Conservation (phyloP, 306 rosid species). For the Hippophae tibetana region DNA sequence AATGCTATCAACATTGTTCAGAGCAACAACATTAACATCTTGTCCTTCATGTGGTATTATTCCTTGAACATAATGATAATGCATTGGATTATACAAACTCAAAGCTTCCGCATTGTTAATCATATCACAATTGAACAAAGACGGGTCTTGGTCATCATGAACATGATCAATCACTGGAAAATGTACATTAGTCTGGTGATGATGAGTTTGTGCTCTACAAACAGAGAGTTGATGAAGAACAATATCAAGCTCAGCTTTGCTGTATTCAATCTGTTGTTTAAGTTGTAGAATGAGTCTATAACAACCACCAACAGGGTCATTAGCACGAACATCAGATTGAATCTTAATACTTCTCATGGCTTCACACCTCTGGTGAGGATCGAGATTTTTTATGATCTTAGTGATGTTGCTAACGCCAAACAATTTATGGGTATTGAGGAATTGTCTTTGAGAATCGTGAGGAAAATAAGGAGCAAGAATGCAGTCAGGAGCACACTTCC, state of each 20-base stretch:
- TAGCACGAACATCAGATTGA: conserved; percentile 60
- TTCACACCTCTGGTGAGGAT: conserved; percentile 11
- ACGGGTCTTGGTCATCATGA: not conserved
- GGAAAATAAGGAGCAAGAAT: conserved; percentile 79
- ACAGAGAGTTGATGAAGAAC: conserved; percentile 50
- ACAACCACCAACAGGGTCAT: conserved; percentile 73
- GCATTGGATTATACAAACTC: conserved; percentile 20
- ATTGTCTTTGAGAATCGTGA: conserved; percentile 51
- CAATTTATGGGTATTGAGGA: conserved; percentile 56
- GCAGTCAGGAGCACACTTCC: conserved; percentile 65
- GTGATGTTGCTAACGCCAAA: conserved; percentile 73
- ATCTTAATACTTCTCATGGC: conserved; percentile 49
- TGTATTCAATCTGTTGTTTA: conserved; percentile 25
- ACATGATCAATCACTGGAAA: not conserved
- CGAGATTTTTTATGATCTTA: conserved; percentile 33
- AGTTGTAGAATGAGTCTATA: conserved; percentile 21
- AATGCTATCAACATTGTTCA: not conserved
- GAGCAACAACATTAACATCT: conserved; percentile 7
- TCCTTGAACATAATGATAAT: conserved; percentile 11
- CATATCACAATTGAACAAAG: conserved; percentile 6
- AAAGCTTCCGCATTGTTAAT: conserved; percentile 26
- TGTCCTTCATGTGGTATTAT: conserved; percentile 18
- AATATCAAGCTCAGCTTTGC: conserved; percentile 32
- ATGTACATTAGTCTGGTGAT: not conserved
- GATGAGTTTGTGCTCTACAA: conserved; percentile 25